phyloP scores from a whole-genome alignment of 352 stramenopile species.

The Phytophthora melonis region DNA sequence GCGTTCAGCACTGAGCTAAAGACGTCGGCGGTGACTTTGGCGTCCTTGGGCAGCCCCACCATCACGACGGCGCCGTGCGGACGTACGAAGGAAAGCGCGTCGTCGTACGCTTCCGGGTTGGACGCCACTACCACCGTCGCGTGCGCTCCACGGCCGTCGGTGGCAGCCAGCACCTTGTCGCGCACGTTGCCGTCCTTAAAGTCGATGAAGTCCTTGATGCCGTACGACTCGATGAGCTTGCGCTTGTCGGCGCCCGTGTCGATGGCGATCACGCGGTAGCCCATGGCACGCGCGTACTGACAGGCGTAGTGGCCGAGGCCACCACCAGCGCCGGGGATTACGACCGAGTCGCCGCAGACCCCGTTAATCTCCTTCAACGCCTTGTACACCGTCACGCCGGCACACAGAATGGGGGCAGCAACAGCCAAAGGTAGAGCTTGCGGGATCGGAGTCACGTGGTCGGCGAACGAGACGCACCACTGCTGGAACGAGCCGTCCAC shows the following conservation, averaged over 20 bases:
- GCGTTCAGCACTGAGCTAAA: conserved; percentile 52
- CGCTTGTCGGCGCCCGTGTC: conserved; percentile 69
- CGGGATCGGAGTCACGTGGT: conserved; percentile 78
- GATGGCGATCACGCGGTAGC: conserved; percentile 75
- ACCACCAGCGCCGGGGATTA: conserved; percentile 68
- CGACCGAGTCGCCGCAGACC: conserved; percentile 54
- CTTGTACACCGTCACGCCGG: conserved; percentile 87
- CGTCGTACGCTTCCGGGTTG: conserved; percentile 50
- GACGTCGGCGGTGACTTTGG: conserved; percentile 47
- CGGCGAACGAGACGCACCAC: conserved; percentile 72
- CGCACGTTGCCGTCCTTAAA: conserved; percentile 61
- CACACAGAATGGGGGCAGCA: conserved; percentile 82
- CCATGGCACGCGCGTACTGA: conserved; percentile 79
- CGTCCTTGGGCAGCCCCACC: conserved; percentile 71
- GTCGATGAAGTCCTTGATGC: conserved; percentile 75
- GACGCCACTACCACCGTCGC: conserved; percentile 82
- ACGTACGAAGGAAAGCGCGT: conserved; percentile 67
- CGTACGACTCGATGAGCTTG: conserved; percentile 64
- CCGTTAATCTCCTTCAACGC: conserved; percentile 69
- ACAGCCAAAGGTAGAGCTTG: conserved; percentile 48
- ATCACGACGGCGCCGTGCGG: conserved; percentile 69
- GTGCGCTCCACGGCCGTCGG: conserved; percentile 57
- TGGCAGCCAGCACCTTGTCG: conserved; percentile 47
- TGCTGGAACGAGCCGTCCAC: conserved; percentile 58
- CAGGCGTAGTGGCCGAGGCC: conserved; percentile 83